Evolutionary conservation across 352 stramenopile genomes (phyloP).

Genomic region (Pythium dissotocum): DNA sequence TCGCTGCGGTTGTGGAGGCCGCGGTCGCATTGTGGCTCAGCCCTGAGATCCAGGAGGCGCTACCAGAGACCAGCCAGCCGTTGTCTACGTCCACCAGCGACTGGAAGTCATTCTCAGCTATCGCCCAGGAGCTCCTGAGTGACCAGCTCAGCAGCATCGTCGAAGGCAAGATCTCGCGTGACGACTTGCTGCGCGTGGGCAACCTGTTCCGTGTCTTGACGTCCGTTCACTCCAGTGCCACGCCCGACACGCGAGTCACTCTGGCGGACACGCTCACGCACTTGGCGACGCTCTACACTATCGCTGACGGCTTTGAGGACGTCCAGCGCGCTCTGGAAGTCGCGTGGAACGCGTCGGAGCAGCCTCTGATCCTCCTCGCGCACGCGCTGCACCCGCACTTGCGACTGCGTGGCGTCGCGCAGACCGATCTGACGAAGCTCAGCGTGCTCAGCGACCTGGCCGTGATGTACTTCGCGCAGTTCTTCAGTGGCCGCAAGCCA

Average conservation of each 20-base stretch:
- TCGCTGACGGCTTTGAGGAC: constrained; percentile 45
- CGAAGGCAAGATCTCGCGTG: constrained; percentile 40
- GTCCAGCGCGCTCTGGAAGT: constrained; percentile 56
- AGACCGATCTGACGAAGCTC: constrained; percentile 52
- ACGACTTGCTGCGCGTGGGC: constrained; percentile 42
- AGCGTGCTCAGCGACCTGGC: constrained; percentile 61
- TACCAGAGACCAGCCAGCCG: neutral
- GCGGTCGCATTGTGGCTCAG: constrained; percentile 42
- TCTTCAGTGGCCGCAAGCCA: constrained; percentile 42
- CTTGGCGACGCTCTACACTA: constrained; percentile 43
- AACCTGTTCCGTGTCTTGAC: constrained; percentile 44
- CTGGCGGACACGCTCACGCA: constrained; percentile 51
- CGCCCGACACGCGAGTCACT: constrained; percentile 19
- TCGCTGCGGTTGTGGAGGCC: constrained; percentile 36
- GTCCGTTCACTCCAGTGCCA: constrained; percentile 31
- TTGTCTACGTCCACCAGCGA: constrained; percentile 12
- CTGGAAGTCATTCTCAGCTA: constrained; percentile 36
- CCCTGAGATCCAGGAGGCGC: constrained; percentile 20
- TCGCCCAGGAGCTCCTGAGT: constrained; percentile 27
- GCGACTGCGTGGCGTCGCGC: constrained; percentile 40
- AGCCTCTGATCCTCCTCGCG: constrained; percentile 65
- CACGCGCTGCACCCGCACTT: constrained; percentile 61
- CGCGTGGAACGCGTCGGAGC: constrained; percentile 56
- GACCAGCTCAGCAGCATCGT: constrained; percentile 25
- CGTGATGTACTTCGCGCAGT: constrained; percentile 53